A percentile compares a stretch with the other conserved stretches of the same genome.
phyloP scores from a whole-genome alignment of 2,329 filamentous ascomycete species.

The Exophiala sp. region DNA sequence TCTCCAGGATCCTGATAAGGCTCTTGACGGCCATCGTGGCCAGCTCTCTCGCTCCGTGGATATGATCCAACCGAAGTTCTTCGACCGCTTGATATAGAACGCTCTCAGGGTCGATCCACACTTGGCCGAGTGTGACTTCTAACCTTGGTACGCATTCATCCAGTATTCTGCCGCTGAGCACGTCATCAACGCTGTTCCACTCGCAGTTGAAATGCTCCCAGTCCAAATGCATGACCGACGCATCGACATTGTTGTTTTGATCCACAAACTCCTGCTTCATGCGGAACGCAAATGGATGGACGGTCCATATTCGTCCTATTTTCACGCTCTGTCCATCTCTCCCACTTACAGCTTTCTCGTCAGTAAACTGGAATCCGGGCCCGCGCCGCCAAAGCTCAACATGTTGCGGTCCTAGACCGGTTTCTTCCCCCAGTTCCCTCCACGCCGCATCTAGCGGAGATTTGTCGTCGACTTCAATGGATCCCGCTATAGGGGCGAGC shows the following conservation, averaged over 20 bases:
- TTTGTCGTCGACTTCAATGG: conserved; percentile 50
- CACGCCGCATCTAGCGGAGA: conserved; percentile 53
- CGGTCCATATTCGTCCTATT: conserved; percentile 45
- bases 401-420: conserved; percentile 45
- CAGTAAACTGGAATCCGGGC: conserved; percentile 53
- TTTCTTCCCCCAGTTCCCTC: conserved; percentile 60
- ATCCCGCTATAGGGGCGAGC: conserved; percentile 58
- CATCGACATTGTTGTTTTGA: conserved; percentile 35
- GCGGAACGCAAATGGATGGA: conserved; percentile 56
- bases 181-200: conserved; percentile 51
- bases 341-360: conserved; percentile 39
- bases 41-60: conserved; percentile 55
- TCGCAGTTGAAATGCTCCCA: conserved; percentile 57
- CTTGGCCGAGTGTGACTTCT: conserved; percentile 52
- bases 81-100: conserved; percentile 39
- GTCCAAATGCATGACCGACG: conserved; percentile 50
- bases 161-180: conserved; percentile 37
- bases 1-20: conserved; percentile 44
- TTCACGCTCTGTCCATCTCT: conserved; percentile 6
- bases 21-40: conserved; percentile 49
- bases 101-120: conserved; percentile 52
- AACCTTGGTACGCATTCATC: conserved; percentile 53
- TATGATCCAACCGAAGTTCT: conserved; percentile 50
- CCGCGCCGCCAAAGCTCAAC: conserved; percentile 52
- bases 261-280: conserved; percentile 18